Evolutionary conservation across 768 basidiomycete species (phyloP).

Genomic region (Myochromella boudieri): DNA sequence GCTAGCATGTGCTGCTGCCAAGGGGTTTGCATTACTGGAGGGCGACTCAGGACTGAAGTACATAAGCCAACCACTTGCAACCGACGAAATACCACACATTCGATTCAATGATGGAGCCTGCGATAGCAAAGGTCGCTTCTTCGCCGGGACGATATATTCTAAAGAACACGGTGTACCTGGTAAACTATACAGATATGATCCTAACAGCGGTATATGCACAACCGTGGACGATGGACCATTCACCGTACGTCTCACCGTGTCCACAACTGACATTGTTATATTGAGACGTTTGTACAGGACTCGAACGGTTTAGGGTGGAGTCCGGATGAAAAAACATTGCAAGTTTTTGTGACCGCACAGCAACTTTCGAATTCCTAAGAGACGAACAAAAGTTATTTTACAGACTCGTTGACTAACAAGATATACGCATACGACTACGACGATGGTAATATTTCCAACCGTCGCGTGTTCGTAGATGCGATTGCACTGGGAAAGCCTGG

Average conservation of each 20-base stretch:
- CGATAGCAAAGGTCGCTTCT: conserved; percentile 61
- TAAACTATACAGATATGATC: conserved; percentile 59
- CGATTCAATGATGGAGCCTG: conserved; percentile 76
- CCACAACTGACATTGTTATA: conserved; percentile 7
- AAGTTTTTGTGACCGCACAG: conserved; percentile 20
- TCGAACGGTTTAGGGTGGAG: conserved; percentile 69
- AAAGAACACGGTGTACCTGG: conserved; percentile 51
- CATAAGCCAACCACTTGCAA: conserved; percentile 51
- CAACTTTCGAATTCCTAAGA: conserved; percentile 1
- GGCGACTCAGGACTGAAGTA: conserved; percentile 42
- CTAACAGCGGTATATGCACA: conserved; percentile 41
- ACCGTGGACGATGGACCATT: conserved; percentile 65
- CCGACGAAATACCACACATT: conserved; percentile 38
- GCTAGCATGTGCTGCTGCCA: conserved; percentile 60
- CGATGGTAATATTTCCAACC: conserved; percentile 54
- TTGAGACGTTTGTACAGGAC: conserved; percentile 40
- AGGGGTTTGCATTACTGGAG: conserved; percentile 55
- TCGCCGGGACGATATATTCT: conserved; percentile 63
- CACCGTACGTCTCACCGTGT: conserved; percentile 42
- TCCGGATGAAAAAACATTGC: conserved; percentile 61
- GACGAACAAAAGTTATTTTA: conserved; percentile 56
- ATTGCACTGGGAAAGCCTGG: conserved; percentile 49
- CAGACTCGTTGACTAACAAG: conserved; percentile 62
- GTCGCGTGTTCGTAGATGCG: conserved; percentile 58
- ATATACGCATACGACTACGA: conserved; percentile 71